Conservation (phyloP, 2,329 filamentous ascomycete genomes). For the Chrysoporthe deuterocubensis region DNA sequence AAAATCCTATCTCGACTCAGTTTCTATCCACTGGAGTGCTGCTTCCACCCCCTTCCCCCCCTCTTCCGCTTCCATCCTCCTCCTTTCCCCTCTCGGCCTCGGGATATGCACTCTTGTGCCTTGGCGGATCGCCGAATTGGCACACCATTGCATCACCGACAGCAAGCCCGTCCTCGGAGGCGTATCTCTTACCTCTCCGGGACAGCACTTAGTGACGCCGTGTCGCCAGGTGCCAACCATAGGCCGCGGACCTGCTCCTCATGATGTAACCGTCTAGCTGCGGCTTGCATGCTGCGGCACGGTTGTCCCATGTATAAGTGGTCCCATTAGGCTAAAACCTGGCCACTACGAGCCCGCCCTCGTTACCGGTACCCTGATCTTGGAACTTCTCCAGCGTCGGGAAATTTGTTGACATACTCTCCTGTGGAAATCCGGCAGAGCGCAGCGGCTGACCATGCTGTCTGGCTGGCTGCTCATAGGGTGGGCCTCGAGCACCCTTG, state of each 20-base stretch:
- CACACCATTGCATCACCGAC: neutral
- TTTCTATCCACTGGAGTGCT: neutral
- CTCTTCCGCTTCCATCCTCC: too few species aligned
- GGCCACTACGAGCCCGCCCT: slow-evolving; percentile 21
- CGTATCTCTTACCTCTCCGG: neutral
- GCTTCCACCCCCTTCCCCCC: neutral
- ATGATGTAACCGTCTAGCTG: slow-evolving; percentile 12
- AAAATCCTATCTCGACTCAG: neutral
- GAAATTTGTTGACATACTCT: slow-evolving; percentile 21
- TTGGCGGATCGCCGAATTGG: neutral
- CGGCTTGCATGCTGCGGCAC: slow-evolving; percentile 25
- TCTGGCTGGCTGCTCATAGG: neutral
- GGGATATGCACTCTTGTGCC: neutral
- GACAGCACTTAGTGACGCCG: neutral
- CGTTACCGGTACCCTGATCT: slow-evolving; percentile 22
- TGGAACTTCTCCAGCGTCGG: slow-evolving; percentile 19
- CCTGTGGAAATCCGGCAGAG: slow-evolving; percentile 8
- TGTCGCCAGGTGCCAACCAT: neutral
- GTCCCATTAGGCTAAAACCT: slow-evolving; percentile 24
- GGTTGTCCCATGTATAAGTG: slow-evolving; percentile 22
- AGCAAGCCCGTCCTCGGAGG: neutral
- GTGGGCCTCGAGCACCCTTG: neutral
- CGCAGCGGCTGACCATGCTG: neutral
- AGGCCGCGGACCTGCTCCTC: neutral
- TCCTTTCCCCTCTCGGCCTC: neutral